Evolutionary conservation across 805 yeast species (phyloP).

Genomic region (Hanseniaspora hatyaiensis): DNA sequence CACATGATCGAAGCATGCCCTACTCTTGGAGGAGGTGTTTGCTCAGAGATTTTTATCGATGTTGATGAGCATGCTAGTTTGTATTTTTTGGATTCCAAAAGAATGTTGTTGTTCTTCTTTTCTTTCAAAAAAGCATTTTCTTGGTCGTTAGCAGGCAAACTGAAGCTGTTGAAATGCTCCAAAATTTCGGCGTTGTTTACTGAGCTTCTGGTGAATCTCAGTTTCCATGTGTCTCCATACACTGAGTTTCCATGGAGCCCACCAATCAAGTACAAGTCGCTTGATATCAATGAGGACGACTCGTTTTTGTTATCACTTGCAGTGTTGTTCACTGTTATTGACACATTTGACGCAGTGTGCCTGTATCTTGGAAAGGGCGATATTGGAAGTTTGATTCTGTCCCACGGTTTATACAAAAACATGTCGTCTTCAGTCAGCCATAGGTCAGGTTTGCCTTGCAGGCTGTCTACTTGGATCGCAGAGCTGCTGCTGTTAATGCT

Average conservation of each 20-base stretch:
- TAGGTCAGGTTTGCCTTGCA: slow-evolving; percentile 1
- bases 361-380: slow-evolving; percentile 93
- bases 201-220: slow-evolving; percentile 30
- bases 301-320: background rate
- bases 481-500: background rate
- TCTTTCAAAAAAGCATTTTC: slow-evolving; percentile 31
- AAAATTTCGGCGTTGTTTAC: slow-evolving; percentile 2
- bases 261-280: slow-evolving; percentile 82
- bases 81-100: slow-evolving; percentile 4
- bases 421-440: slow-evolving; percentile 15
- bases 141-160: background rate
- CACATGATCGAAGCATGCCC: slow-evolving; percentile 88
- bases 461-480: background rate
- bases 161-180: background rate
- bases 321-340: slow-evolving; percentile 43
- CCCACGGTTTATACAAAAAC: slow-evolving; percentile 45
- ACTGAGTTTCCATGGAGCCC: slow-evolving; percentile 88
- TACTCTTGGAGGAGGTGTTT: slow-evolving; percentile 88
- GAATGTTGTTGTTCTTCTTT: background rate
- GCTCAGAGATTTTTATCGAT: slow-evolving; percentile 58
- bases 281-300: background rate
- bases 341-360: slow-evolving; percentile 66
- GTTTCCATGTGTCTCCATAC: slow-evolving; percentile 90
- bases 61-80: slow-evolving; percentile 33
- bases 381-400: slow-evolving; percentile 45